A percentile compares a stretch with the other conserved stretches of the same genome.
phyloP scores from a whole-genome alignment of 805 yeast species.

The Kuraishia cidri region DNA sequence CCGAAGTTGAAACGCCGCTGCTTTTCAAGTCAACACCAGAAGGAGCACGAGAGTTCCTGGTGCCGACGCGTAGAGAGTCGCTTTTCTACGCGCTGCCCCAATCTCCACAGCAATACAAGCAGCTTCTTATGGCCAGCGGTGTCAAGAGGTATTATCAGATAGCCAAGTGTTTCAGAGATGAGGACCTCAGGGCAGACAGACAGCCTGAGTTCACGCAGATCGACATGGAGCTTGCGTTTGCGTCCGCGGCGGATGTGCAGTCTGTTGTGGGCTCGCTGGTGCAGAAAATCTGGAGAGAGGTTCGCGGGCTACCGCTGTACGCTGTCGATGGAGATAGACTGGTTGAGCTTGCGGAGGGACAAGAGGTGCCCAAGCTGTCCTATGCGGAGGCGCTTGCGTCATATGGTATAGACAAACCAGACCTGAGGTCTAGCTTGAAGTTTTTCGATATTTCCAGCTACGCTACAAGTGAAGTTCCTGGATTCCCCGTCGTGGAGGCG shows the following conservation, averaged over 20 bases:
- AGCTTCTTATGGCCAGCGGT: slow-evolving; percentile 90
- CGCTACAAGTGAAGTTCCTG: slow-evolving; percentile 17
- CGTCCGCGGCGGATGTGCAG: slow-evolving; percentile 60
- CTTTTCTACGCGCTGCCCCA: slow-evolving; percentile 88
- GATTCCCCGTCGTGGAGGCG: slow-evolving; percentile 68
- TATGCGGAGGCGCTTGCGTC: slow-evolving; percentile 62
- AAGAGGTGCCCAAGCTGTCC: slow-evolving; percentile 35
- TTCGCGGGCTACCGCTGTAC: slow-evolving; percentile 29
- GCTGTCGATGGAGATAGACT: slow-evolving; percentile 23
- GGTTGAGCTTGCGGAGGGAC: slow-evolving; percentile 13
- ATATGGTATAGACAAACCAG: slow-evolving; percentile 95
- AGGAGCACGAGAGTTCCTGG: slow-evolving; percentile 93
- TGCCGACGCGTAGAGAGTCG: slow-evolving; percentile 66
- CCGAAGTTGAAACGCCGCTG: slow-evolving; percentile 88
- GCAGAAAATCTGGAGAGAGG: slow-evolving; percentile 41
- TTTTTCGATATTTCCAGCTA: slow-evolving; percentile 39
- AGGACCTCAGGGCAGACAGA: slow-evolving; percentile 87
- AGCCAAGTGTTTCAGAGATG: slow-evolving; percentile 94
- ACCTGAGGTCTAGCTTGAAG: slow-evolving; percentile 54
- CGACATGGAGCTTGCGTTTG: slow-evolving; percentile 91
- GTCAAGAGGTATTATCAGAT: slow-evolving; percentile 79
- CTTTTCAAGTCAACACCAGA: slow-evolving; percentile 95
- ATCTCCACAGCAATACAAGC: slow-evolving; percentile 97
- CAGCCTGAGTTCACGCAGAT: slow-evolving; percentile 98
- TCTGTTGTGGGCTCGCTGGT: slow-evolving; percentile 52